Percentiles rank a stretch among this genome's conserved stretches.
These are phyloP conservation scores for Solanum clarkiae DNA, from an alignment of 257 asterid genomes.

Conservation along the genomic window DNA sequence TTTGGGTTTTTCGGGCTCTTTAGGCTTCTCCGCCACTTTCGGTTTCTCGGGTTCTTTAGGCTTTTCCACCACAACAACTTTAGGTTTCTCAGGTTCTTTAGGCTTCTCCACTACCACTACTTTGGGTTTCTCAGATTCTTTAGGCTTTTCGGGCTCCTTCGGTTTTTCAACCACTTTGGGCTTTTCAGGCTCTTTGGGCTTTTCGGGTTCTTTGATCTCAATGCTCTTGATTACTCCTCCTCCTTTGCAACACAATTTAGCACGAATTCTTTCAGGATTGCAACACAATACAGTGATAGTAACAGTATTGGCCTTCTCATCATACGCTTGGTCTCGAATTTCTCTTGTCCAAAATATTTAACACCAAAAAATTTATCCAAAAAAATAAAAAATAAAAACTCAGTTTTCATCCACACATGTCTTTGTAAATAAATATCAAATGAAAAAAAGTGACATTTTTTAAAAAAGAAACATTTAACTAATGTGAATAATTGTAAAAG, in stretches of 20 bases:
- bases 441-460: not conserved
- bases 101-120: constrained; percentile 11
- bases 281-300: constrained; percentile 62
- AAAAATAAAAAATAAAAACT: not conserved
- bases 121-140: not conserved
- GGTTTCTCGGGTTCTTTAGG: not conserved
- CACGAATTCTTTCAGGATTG: constrained; percentile 72
- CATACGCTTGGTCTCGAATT: constrained; percentile 58
- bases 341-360: constrained; percentile 30
- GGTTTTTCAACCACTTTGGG: constrained; percentile 2
- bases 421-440: not conserved
- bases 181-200: constrained; percentile 4
- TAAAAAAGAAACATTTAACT: not conserved
- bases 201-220: constrained; percentile 32
- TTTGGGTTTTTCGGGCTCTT: constrained; percentile 7
- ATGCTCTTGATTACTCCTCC: constrained; percentile 50
- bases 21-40: not conserved
- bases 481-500: not conserved
- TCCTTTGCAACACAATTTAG: constrained; percentile 50
- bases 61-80: constrained; percentile 9
- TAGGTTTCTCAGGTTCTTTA: not conserved
- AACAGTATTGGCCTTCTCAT: constrained; percentile 52
- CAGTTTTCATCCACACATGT: not conserved
- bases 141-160: not conserved
- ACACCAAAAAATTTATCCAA: not conserved